Evolutionary conservation across 352 stramenopile species (phyloP).

Genomic region (Phytophthora ramorum): DNA sequence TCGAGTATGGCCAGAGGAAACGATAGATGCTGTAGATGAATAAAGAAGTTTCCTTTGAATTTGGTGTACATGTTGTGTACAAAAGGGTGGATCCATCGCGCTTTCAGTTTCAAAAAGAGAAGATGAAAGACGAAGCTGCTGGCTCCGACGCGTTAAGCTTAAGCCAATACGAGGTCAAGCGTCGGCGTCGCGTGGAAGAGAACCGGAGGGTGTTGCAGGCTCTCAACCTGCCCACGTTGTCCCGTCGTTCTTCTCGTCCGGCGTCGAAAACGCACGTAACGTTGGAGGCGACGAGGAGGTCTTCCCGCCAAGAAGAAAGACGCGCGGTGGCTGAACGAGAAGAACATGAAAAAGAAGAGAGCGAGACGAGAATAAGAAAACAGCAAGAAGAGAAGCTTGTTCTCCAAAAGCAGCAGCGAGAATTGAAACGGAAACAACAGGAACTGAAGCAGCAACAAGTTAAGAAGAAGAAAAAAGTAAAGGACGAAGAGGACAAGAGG

Average conservation of each 20-base stretch:
- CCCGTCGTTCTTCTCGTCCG: not conserved
- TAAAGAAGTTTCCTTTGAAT: no score
- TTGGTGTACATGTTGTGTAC: slow-evolving; percentile 2
- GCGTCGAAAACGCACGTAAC: slow-evolving; percentile 6
- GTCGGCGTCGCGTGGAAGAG: slow-evolving; percentile 30
- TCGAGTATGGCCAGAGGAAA: not conserved
- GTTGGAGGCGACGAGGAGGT: slow-evolving; percentile 42
- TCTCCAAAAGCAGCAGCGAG: slow-evolving; percentile 2
- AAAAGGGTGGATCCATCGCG: slow-evolving; percentile 8
- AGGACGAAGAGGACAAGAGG: not conserved
- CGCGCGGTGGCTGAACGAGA: slow-evolving; percentile 9
- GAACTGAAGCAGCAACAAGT: not conserved
- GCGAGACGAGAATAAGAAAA: not conserved
- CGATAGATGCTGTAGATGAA: no score
- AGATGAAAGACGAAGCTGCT: slow-evolving; percentile 2
- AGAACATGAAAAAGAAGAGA: slow-evolving; percentile 7
- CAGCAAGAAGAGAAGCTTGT: not conserved
- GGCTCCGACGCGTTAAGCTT: not conserved
- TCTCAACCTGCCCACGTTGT: slow-evolving; percentile 17
- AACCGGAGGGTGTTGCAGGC: slow-evolving; percentile 22
- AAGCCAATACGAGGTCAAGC: slow-evolving; percentile 28
- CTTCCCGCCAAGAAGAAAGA: slow-evolving; percentile 27
- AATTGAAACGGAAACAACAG: slow-evolving; percentile 14
- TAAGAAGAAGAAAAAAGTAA: slow-evolving; percentile 1
- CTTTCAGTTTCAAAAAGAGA: slow-evolving; percentile 2